These are phyloP conservation scores for Tribonema minus DNA, from an alignment of 108 stramenopile species.

Conservation along the genomic window DNA sequence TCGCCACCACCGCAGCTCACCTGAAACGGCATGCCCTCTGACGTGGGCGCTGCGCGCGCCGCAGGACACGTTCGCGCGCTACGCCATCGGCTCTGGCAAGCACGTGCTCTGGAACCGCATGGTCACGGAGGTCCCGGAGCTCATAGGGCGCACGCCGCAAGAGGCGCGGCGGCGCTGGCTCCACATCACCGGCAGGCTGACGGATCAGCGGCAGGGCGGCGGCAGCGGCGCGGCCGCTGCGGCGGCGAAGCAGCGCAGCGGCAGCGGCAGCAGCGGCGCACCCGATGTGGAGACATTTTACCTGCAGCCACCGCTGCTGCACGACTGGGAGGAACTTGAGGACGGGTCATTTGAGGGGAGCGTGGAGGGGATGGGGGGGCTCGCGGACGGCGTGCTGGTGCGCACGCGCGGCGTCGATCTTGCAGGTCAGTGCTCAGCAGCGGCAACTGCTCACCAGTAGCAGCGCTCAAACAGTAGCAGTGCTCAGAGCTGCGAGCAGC, in stretches of 20 bases:
- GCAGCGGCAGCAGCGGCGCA: too few relatives aligned
- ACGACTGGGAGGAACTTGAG: conserved; percentile 24
- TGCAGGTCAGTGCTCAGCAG: not conserved
- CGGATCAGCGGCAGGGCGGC: not conserved
- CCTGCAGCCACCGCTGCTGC: conserved; percentile 28
- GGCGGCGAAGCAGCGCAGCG: too few relatives aligned
- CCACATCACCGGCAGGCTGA: conserved; percentile 3
- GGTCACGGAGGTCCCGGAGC: conserved; percentile 31
- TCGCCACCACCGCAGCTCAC: too few relatives aligned
- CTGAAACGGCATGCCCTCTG: too few relatives aligned
- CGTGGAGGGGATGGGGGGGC: conserved; percentile 16
- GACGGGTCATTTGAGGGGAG: conserved; percentile 23
- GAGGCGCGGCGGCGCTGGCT: conserved; percentile 26
- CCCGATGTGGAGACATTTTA: conserved; percentile 15
- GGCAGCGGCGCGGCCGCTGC: not conserved
- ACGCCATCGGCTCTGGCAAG: conserved; percentile 28
- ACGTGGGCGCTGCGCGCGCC: too few relatives aligned
- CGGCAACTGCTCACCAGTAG: not conserved
- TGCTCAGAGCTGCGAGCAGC: too few relatives aligned
- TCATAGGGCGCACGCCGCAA: conserved; percentile 9
- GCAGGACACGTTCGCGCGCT: too few relatives aligned
- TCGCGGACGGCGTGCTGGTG: conserved; percentile 31
- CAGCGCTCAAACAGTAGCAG: not conserved
- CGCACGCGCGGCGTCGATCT: conserved; percentile 11
- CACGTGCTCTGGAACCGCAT: conserved; percentile 36